These are phyloP conservation scores for Lactarius sp. DNA, from an alignment of 768 basidiomycete species.

Conservation along the genomic window DNA sequence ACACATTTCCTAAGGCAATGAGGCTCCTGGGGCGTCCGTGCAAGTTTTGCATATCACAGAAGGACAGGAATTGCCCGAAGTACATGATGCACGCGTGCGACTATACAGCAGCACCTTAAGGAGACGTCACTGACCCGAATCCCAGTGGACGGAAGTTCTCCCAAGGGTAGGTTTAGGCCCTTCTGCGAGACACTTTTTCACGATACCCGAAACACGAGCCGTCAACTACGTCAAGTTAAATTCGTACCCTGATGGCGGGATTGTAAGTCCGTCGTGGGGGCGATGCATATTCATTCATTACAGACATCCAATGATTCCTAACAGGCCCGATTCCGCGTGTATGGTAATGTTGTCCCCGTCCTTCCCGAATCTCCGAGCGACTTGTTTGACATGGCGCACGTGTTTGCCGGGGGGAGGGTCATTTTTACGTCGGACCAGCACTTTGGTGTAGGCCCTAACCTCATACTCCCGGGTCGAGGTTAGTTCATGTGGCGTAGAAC, in stretches of 20 bases:
- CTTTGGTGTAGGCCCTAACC: constrained; percentile 86
- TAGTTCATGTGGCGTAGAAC: constrained; percentile 18
- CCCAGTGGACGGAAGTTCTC: constrained; percentile 77
- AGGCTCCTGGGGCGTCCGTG: constrained; percentile 79
- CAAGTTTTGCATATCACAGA: constrained; percentile 47
- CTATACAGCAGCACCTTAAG: background rate
- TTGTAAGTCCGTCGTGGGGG: constrained; percentile 49
- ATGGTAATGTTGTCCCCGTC: constrained; percentile 70
- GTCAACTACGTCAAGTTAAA: constrained; percentile 85
- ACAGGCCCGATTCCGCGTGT: constrained; percentile 89
- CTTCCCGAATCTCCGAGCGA: constrained; percentile 45
- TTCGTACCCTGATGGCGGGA: constrained; percentile 97
- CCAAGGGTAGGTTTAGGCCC: constrained; percentile 76
- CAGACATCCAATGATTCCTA: constrained; percentile 5
- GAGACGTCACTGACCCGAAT: constrained; percentile 3
- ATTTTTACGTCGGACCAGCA: constrained; percentile 90
- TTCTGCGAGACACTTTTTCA: constrained; percentile 84
- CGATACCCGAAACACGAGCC: constrained; percentile 46
- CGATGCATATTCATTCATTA: constrained; percentile 9
- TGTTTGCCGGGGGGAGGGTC: constrained; percentile 83
- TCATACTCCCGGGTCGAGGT: constrained; percentile 88
- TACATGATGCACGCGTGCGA: constrained; percentile 52
- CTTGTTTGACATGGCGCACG: constrained; percentile 82
- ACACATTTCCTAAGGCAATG: constrained; percentile 54
- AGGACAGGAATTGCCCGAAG: constrained; percentile 38